A percentile compares a stretch with the other conserved stretches of the same genome.
Conservation (phyloP, 768 basidiomycete species). For the Tulasnella sp. region DNA sequence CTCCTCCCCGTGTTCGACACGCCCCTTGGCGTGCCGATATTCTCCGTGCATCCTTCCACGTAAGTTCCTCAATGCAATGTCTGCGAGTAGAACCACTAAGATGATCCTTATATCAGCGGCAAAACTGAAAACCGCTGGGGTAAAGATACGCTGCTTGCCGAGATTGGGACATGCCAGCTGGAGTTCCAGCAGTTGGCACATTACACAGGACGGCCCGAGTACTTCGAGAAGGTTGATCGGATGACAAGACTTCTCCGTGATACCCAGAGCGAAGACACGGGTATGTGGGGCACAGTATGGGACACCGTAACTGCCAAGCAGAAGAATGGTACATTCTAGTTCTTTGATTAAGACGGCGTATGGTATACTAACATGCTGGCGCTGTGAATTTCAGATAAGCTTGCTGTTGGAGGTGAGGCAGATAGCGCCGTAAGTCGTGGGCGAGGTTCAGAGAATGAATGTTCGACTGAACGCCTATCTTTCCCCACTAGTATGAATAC, state of each 20-base stretch:
- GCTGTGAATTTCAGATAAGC: constrained; percentile 15
- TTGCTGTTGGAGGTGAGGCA: constrained; percentile 55
- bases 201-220: constrained; percentile 56
- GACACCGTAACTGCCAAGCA: constrained; percentile 39
- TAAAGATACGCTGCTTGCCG: constrained; percentile 44
- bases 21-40: constrained; percentile 58
- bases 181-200: constrained; percentile 81
- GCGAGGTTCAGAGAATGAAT: not conserved
- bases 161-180: constrained; percentile 71
- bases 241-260: constrained; percentile 40
- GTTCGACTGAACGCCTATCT: not conserved
- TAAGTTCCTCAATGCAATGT: constrained; percentile 24
- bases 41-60: constrained; percentile 55
- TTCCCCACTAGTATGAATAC: constrained; percentile 11
- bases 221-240: constrained; percentile 37
- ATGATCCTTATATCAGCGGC: constrained; percentile 25
- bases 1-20: constrained; percentile 67
- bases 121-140: constrained; percentile 30
- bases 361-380: not conserved
- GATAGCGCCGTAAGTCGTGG: constrained; percentile 41
- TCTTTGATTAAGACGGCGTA: not conserved
- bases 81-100: not conserved
- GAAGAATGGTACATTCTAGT: constrained; percentile 35
- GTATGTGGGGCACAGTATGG: constrained; percentile 58
- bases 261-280: constrained; percentile 37